These are phyloP conservation scores for Diplotaxis tenuifolia DNA, from an alignment of 345 rosid species.

Conservation along the genomic window DNA sequence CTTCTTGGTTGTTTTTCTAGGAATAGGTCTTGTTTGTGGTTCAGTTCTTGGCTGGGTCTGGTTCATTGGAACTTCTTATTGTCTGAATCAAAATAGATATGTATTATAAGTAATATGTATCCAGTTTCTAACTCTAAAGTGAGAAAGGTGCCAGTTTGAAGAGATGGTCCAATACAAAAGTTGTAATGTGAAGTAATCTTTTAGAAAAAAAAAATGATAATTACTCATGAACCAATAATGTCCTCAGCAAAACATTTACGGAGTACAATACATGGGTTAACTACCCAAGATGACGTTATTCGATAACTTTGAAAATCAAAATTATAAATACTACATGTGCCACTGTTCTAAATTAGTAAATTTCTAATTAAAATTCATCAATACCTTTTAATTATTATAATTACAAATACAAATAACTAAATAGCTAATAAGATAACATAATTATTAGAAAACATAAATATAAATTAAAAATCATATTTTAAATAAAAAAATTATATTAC, in stretches of 20 bases:
- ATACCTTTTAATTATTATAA: no score
- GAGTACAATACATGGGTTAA: neutral
- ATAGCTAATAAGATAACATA: no score
- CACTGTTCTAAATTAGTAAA: neutral
- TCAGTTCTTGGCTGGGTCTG: slow-evolving; percentile 85
- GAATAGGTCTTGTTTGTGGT: slow-evolving; percentile 72
- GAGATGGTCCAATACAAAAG: neutral
- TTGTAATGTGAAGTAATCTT: neutral
- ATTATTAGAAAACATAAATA: no score
- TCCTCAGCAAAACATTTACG: neutral
- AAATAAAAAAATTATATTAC: no score
- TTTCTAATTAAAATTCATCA: neutral
- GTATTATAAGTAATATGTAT: neutral
- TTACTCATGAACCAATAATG: neutral
- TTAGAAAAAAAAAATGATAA: neutral
- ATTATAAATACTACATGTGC: neutral
- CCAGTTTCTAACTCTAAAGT: neutral
- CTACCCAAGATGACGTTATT: neutral
- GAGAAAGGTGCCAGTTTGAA: neutral
- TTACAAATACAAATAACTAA: no score
- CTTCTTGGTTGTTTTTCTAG: slow-evolving; percentile 68
- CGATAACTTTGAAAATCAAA: neutral
- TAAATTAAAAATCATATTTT: no score
- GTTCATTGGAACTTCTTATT: slow-evolving; percentile 44
- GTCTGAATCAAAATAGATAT: neutral